A percentile compares a stretch with the other conserved stretches of the same genome.
Evolutionary conservation across 1,284 basidiomycete species (phyloP).

Genomic region (Trichosporon sp.): DNA sequence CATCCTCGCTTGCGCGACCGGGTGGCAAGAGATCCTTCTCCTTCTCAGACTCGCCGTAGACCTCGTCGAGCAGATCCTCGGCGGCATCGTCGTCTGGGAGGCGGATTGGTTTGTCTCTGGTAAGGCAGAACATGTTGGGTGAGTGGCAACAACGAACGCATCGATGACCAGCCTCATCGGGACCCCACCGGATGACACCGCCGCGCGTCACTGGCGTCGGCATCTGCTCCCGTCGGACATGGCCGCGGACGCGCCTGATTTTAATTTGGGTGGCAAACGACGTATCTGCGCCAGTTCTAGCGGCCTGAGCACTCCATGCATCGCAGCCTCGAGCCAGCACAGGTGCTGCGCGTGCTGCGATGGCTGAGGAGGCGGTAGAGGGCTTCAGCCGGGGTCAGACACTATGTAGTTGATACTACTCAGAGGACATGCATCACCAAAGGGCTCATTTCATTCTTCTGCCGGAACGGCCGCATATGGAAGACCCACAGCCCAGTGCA

Average conservation of each 20-base stretch:
- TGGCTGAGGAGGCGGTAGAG: too few species aligned
- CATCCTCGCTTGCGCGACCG: slow-evolving; percentile 18
- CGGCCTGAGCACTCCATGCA: too few species aligned
- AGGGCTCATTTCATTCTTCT: too few species aligned
- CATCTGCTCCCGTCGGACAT: neutral
- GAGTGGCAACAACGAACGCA: neutral
- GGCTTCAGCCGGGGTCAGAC: too few species aligned
- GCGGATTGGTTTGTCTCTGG: slow-evolving; percentile 13
- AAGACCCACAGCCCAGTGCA: too few species aligned
- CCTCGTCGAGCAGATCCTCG: slow-evolving; percentile 15
- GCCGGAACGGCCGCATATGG: too few species aligned
- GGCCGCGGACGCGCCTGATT: neutral
- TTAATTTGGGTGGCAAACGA: neutral
- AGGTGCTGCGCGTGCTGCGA: too few species aligned
- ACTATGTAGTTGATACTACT: too few species aligned
- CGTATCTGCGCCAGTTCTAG: neutral
- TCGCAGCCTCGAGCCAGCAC: too few species aligned
- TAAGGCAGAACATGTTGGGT: slow-evolving; percentile 15
- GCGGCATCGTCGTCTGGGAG: slow-evolving; percentile 11
- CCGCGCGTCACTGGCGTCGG: neutral
- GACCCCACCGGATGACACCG: neutral
- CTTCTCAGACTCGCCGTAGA: slow-evolving; percentile 6
- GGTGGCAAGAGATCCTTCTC: slow-evolving; percentile 9
- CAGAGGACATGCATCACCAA: too few species aligned
- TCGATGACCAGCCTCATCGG: neutral